Evolutionary conservation across 192 early-diverging fungal genomes (phyloP), one percentile per base, ranked within the genome.

Genomic region (Lobosporangium transversale): DNA sequence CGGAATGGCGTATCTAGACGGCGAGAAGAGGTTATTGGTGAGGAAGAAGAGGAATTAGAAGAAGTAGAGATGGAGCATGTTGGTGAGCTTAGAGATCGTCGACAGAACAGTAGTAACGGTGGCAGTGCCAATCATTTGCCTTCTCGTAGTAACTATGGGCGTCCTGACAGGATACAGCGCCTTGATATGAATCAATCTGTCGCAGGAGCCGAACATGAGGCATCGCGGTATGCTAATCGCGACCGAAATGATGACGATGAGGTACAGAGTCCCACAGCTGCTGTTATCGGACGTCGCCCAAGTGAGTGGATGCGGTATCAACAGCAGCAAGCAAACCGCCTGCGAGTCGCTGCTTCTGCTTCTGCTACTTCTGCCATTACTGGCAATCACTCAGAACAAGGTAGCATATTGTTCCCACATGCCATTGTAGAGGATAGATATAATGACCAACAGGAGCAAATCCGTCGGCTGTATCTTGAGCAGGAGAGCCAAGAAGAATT

Each of bases 1-100:
- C 2, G 55, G 12, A 43, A 51, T n/a, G 29, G 47, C 21, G 2
- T 15, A 8, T 33, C 54, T 36, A 52, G 66, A 33, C n/a, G 66
- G 15, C 63, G 70, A 14, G 42, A 58, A 9, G 70, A 75, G 4
- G 50, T 11, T n/a, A 75, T 66, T 42, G 70, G 63, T 7, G 63
- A 66, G 27, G 70, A 66, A 49, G 62, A 60, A 36, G 67, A 31
- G 18, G 55, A 73, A 27, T 59, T 63, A 7, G 70, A 75, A 33
- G 70, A 75, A 33, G 66, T 75, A 31, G 70, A 75, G 31, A 75
- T 75, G 70, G 70, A 75, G 30, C 63, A 75, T 24, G 70, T 75
- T 9, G 37, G 70, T 24, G 33, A 43, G 5, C 20, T 14, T 4
- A n/a, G n/a, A n/a, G 21, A 37, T 6, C 45, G 55, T n/a, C 53